Conservation (phyloP, 768 basidiomycete species). For the Arthromyces matolae region DNA sequence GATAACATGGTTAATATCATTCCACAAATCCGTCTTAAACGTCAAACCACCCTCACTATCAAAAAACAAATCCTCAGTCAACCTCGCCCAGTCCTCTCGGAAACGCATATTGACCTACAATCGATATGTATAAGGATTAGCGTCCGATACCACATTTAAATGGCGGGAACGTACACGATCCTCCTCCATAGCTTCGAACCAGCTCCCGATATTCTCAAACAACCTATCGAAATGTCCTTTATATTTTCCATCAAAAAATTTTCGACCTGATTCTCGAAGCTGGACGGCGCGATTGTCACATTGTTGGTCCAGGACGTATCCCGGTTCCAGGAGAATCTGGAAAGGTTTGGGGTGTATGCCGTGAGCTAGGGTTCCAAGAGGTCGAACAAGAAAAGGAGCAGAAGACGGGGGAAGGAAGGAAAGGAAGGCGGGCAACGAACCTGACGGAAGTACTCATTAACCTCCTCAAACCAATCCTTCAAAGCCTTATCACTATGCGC, state of each 20-base stretch:
- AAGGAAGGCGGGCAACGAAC: conserved; percentile 38
- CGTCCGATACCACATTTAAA: neutral
- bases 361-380: no score
- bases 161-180: conserved; percentile 52
- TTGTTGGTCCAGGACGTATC: conserved; percentile 80
- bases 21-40: conserved; percentile 89
- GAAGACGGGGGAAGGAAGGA: neutral
- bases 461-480: conserved; percentile 62
- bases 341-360: no score
- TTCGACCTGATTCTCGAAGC: conserved; percentile 66
- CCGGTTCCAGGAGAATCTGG: conserved; percentile 71
- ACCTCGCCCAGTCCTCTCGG: conserved; percentile 76
- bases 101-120: conserved; percentile 61
- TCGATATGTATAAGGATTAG: neutral
- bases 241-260: conserved; percentile 69
- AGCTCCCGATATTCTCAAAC: conserved; percentile 65
- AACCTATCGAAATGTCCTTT: conserved; percentile 77
- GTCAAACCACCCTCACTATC: conserved; percentile 76
- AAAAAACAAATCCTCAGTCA: conserved; percentile 83
- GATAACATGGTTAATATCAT: conserved; percentile 81
- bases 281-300: conserved; percentile 61
- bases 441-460: conserved; percentile 65
- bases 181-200: conserved; percentile 81
- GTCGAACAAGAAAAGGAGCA: neutral
- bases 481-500: conserved; percentile 72